These are phyloP conservation scores for Teratosphaeria nubilosa DNA, from an alignment of 2,329 filamentous ascomycete genomes.

Conservation along the genomic window DNA sequence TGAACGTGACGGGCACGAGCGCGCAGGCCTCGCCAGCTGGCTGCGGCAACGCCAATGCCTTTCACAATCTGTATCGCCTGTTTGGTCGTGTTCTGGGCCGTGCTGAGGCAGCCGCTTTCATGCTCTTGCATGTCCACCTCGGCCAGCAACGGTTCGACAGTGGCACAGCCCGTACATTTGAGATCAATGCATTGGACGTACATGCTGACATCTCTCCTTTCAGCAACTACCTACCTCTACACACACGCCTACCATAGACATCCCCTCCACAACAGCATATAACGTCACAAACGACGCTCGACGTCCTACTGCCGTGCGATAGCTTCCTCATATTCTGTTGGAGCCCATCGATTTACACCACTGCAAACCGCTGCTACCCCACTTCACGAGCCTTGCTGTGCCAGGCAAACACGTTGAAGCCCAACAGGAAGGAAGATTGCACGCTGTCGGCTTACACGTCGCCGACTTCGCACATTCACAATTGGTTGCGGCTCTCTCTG, in stretches of 20 bases:
- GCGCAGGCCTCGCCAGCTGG: not conserved
- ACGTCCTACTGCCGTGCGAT: constrained; percentile 1
- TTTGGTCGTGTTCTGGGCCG: not conserved
- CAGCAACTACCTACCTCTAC: not conserved
- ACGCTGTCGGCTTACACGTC: constrained; percentile 3
- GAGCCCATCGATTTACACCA: not conserved
- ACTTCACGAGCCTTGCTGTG: not conserved
- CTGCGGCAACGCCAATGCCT: not conserved
- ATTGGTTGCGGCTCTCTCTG: constrained; percentile 9
- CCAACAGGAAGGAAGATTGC: not conserved
- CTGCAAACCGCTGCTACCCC: not conserved
- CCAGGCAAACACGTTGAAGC: not conserved
- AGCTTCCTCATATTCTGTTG: not conserved
- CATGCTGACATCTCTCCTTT: constrained; percentile 1
- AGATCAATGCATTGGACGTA: not conserved
- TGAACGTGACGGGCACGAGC: not conserved
- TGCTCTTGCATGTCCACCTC: constrained; percentile 2
- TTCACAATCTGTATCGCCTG: not conserved
- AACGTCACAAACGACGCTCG: not conserved
- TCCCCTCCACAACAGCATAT: not conserved
- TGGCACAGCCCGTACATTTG: constrained; percentile 3
- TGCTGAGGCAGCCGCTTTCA: not conserved
- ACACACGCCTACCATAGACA: not conserved
- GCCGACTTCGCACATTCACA: not conserved
- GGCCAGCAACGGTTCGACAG: constrained; percentile 1